Percentiles rank a stretch among this genome's conserved stretches.
Conservation (phyloP, 805 yeast species). For the Nakazawaea holstii region DNA sequence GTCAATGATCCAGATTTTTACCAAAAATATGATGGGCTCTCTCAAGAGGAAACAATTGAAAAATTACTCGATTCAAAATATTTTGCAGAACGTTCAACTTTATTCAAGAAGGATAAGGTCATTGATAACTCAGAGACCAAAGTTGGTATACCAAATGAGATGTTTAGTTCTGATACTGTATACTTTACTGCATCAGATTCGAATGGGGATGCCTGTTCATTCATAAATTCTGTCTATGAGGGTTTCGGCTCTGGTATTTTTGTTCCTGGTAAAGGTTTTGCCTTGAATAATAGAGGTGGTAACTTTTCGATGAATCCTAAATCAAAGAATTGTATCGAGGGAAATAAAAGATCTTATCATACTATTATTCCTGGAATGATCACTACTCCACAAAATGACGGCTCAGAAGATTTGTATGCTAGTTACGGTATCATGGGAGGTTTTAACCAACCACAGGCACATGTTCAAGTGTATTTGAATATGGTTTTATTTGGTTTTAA, state of each 20-base stretch:
- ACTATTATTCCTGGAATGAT: conserved; percentile 82
- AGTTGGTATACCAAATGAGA: conserved; percentile 53
- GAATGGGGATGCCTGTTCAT: conserved; percentile 76
- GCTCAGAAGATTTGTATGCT: conserved; percentile 49
- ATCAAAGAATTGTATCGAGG: conserved; percentile 56
- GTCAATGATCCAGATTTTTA: conserved; percentile 52
- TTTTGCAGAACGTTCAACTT: conserved; percentile 42
- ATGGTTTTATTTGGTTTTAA: conserved; percentile 54
- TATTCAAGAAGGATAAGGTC: conserved; percentile 35
- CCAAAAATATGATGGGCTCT: conserved; percentile 20
- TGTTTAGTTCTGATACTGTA: conserved; percentile 64
- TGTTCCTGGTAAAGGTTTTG: conserved; percentile 61
- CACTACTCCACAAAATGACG: conserved; percentile 35
- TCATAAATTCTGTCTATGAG: conserved; percentile 69
- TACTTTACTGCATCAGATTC: conserved; percentile 60
- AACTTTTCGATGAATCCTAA: conserved; percentile 61
- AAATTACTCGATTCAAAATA: conserved; percentile 43
- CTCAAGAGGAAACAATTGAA: conserved; percentile 29
- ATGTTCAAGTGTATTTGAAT: conserved; percentile 70
- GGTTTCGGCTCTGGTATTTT: conserved; percentile 68
- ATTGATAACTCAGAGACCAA: conserved; percentile 35
- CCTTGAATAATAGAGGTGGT: conserved; percentile 71
- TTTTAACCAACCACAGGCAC: conserved; percentile 83
- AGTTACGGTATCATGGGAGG: conserved; percentile 86
- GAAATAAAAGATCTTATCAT: conserved; percentile 72